Evolutionary conservation across 371 early-diverging fungal genomes (phyloP).

Genomic region (Lichtheimia hyalospora): DNA sequence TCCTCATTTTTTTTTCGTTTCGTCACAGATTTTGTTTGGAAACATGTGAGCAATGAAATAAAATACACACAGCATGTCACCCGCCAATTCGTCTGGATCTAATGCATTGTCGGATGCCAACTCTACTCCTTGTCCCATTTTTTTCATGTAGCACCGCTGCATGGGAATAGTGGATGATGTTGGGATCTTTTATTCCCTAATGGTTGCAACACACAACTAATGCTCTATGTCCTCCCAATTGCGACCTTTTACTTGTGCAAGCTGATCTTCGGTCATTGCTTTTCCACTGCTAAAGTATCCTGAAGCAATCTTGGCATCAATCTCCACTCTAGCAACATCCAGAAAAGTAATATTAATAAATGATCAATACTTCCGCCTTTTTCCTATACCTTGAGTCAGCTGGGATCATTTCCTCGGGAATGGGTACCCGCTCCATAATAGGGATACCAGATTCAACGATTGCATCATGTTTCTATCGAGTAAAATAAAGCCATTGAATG

Average conservation of each 20-base stretch:
- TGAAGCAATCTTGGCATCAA: slow-evolving; percentile 94
- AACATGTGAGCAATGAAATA: too few species aligned
- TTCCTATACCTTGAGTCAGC: slow-evolving; percentile 71
- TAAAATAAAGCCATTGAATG: not conserved
- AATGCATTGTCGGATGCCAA: too few species aligned
- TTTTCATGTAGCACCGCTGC: too few species aligned
- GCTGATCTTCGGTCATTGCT: slow-evolving; percentile 56
- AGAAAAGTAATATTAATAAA: not conserved
- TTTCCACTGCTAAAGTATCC: slow-evolving; percentile 87
- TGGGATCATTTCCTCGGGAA: slow-evolving; percentile 90
- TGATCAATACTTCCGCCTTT: not conserved
- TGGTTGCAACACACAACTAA: slow-evolving; percentile 16
- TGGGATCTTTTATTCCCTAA: too few species aligned
- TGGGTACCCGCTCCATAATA: slow-evolving; percentile 87
- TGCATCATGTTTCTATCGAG: slow-evolving; percentile 86
- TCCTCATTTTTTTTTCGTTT: not conserved
- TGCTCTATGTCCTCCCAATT: slow-evolving; percentile 82
- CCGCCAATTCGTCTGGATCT: too few species aligned
- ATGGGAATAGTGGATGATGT: too few species aligned
- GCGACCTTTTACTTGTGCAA: slow-evolving; percentile 76
- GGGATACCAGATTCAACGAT: slow-evolving; percentile 90
- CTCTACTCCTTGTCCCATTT: too few species aligned
- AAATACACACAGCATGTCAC: too few species aligned
- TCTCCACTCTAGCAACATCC: slow-evolving; percentile 80
- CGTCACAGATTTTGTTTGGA: not conserved